Evolutionary conservation across 1,139 yeast genomes (phyloP), one percentile per base, ranked within the genome.

Genomic region (Scheffersomyces quercinus): DNA sequence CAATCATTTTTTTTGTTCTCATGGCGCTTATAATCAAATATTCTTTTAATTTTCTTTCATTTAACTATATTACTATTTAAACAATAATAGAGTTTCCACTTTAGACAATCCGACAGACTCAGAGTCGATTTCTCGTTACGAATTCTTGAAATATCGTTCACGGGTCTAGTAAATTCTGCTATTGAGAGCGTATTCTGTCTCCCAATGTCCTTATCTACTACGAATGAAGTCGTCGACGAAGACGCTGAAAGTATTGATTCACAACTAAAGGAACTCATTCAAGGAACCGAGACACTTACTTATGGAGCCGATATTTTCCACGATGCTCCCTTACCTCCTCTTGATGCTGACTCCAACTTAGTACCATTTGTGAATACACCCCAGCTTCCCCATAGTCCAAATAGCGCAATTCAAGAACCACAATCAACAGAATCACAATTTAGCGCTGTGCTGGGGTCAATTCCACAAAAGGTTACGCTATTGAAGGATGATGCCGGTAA

Each of bases 271-370:
- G 60, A 53, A 15, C 46, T 59, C 35, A 51, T 59, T 3, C 44
- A 42, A 15, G 63, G 60, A 10, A 50, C 59, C 10, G 62, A 56
- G 35, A 46, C 46, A 6, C 48, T 54, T 29, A 55, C 58, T 4
- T 56, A 52, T 41, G 58, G 54, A 7, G 51, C 54, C 5, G 57
- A 54, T 13, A n/a, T 31, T 36, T 37, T 29, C 24, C 35, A 34
- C 40, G 31, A 35, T 14, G 31, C 43, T 26, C 32, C 35, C 5
- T 30, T 26, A 34, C 32, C 35, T 29, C 24, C 35, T 10, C 15
- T 31, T 31, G 35, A 31, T 10, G 35, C 15, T 10, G 35, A 14
- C 11, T 4, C n/a, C 6, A 14, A 8, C 20, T n/a, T 20, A 5
- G 24, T 10, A 10, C 20, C 35, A 10, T 11, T 8, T 14, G 35